Percentiles rank a stretch among this genome's conserved stretches.
These are phyloP conservation scores for Entonaema liquescens DNA, from an alignment of 495 filamentous ascomycete species.

Conservation along the genomic window DNA sequence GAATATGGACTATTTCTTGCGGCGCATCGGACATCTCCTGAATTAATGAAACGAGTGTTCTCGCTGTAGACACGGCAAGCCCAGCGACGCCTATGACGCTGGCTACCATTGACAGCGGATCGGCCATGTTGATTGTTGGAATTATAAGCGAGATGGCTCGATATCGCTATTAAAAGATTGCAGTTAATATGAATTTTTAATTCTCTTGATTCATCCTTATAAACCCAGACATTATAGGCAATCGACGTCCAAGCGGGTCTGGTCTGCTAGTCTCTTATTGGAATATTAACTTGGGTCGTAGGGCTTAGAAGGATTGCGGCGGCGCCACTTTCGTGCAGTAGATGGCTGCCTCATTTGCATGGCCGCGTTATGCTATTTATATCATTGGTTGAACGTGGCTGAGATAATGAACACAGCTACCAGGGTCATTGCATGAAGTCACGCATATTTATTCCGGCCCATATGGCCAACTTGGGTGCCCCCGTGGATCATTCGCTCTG, in stretches of 20 bases:
- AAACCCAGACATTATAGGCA: not conserved
- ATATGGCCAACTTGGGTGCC: too few species aligned
- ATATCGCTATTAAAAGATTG: not conserved
- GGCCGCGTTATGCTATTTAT: not conserved
- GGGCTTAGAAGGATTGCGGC: not conserved
- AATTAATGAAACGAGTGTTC: constrained; percentile 24
- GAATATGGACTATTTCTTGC: constrained; percentile 29
- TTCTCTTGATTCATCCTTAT: not conserved
- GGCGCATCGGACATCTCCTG: constrained; percentile 33
- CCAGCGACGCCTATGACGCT: constrained; percentile 31
- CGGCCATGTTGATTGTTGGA: constrained; percentile 18
- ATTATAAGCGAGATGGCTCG: not conserved
- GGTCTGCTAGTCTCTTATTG: not conserved
- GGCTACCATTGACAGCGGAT: constrained; percentile 34
- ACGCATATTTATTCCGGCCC: too few species aligned
- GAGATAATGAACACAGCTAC: not conserved
- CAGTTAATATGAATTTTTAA: not conserved
- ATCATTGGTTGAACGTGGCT: not conserved
- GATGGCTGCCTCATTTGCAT: not conserved
- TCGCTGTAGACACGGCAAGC: constrained; percentile 29
- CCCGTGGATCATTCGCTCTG: not conserved
- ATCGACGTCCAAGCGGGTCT: not conserved
- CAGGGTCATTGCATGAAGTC: too few species aligned
- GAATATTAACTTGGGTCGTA: not conserved
- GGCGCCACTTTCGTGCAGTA: not conserved